phyloP scores from a whole-genome alignment of 139 green algal genomes.

The Volvox reticuliferus region DNA sequence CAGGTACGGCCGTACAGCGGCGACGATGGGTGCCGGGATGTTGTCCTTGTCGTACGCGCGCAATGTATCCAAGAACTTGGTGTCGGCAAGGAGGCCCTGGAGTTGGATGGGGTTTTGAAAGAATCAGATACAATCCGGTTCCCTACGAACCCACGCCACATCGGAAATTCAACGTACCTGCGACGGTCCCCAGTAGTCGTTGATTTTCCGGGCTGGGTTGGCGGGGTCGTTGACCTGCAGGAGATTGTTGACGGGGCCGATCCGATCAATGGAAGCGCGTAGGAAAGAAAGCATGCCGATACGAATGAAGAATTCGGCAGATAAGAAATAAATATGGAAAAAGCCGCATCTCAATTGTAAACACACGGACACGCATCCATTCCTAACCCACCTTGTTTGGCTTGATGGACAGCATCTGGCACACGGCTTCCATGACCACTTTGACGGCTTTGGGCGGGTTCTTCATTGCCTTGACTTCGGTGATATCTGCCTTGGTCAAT shows the following conservation, averaged over 20 bases:
- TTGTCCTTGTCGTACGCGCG: constrained; percentile 83
- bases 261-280: not conserved
- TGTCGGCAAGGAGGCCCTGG: constrained; percentile 69
- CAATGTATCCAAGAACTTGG: constrained; percentile 72
- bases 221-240: constrained; percentile 61
- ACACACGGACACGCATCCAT: not conserved
- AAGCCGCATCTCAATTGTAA: no score
- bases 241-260: no score
- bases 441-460: constrained; percentile 70
- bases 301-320: not conserved
- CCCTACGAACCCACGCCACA: no score
- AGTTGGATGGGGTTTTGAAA: no score
- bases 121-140: no score
- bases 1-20: constrained; percentile 70
- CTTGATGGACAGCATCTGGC: constrained; percentile 80
- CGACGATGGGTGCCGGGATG: constrained; percentile 68
- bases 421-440: constrained; percentile 82
- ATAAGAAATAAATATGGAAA: no score
- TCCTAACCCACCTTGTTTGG: constrained; percentile 65
- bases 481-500: constrained; percentile 75
- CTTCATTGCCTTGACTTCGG: constrained; percentile 80
- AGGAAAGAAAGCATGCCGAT: not conserved
- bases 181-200: constrained; percentile 81
- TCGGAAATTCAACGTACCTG: constrained; percentile 32
- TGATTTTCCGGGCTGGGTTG: constrained; percentile 66